phyloP scores from a whole-genome alignment of 208 protist species.

The Histomonas meleagridis region DNA sequence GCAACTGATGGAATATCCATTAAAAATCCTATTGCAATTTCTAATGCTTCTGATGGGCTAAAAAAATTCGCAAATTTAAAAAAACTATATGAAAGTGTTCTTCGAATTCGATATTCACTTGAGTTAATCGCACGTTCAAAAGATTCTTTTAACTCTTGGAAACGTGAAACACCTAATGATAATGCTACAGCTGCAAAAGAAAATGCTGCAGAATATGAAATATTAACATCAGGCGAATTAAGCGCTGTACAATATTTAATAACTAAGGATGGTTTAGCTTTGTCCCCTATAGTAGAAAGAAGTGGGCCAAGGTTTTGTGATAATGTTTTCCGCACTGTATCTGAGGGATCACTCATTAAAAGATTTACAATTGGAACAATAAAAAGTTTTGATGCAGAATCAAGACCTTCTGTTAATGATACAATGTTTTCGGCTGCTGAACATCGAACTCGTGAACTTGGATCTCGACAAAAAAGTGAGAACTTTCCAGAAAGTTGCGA shows the following conservation, averaged over 20 bases:
- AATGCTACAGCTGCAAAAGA: not conserved
- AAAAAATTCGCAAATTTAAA: not conserved
- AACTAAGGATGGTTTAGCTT: not conserved
- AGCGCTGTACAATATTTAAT: not conserved
- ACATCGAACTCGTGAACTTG: not conserved
- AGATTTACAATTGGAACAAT: not conserved
- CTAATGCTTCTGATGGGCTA: too few species aligned
- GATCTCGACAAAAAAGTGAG: not conserved
- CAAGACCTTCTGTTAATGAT: not conserved
- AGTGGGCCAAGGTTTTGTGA: not conserved
- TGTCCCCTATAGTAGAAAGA: not conserved
- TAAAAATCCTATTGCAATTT: not conserved
- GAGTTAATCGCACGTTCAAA: not conserved
- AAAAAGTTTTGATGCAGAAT: not conserved
- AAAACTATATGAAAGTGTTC: constrained; percentile 18
- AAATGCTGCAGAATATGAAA: not conserved
- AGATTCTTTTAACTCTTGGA: not conserved
- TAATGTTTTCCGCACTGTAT: not conserved
- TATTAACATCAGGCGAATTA: not conserved
- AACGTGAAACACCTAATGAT: not conserved
- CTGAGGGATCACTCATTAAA: not conserved
- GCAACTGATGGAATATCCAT: not conserved
- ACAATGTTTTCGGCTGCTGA: not conserved
- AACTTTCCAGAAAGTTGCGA: not conserved
- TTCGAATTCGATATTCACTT: not conserved